phyloP scores from a whole-genome alignment of 495 filamentous ascomycete species.

The Daldinia caldariorum region DNA sequence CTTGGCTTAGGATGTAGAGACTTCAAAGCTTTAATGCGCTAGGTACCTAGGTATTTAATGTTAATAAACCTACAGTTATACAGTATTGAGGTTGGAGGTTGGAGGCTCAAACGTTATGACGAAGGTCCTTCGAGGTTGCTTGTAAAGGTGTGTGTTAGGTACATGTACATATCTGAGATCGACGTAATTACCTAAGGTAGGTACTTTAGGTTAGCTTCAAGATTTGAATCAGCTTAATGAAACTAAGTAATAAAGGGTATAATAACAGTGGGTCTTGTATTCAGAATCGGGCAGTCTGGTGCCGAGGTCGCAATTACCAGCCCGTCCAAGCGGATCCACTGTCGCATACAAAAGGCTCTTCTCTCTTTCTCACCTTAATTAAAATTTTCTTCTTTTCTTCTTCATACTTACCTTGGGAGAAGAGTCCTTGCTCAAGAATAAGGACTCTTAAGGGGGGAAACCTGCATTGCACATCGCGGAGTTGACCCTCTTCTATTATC shows the following conservation, averaged over 20 bases:
- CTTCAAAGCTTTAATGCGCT: no score
- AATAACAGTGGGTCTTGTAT: neutral
- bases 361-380: conserved; percentile 27
- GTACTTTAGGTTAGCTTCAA: no score
- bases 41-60: no score
- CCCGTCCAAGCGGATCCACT: neutral
- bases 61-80: no score
- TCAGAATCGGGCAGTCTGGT: neutral
- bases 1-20: neutral
- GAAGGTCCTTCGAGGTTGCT: neutral
- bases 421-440: conserved; percentile 69
- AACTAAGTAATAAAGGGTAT: neutral
- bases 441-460: conserved; percentile 67
- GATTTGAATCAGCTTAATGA: neutral
- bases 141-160: neutral
- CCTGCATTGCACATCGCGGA: conserved; percentile 83
- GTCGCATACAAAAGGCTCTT: conserved; percentile 41
- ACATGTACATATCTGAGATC: neutral
- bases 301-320: conserved; percentile 37
- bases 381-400: conserved; percentile 50
- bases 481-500: conserved; percentile 71
- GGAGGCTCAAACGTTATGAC: neutral
- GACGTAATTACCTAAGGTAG: no score
- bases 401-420: conserved; percentile 76
- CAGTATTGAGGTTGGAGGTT: no score